Evolutionary conservation across 192 early-diverging fungal species (phyloP).

Genomic region (Funneliformis geosporum): DNA sequence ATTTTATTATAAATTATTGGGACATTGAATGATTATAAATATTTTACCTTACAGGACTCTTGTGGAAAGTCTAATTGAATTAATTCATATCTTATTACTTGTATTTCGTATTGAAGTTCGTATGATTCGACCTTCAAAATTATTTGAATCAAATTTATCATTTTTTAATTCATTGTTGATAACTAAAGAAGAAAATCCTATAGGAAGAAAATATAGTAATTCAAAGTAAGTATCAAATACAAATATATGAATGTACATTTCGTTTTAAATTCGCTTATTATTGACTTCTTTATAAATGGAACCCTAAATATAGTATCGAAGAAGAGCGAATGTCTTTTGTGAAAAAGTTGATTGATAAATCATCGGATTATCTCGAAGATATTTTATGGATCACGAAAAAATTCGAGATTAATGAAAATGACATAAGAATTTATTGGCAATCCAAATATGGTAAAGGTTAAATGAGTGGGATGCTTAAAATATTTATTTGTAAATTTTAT

Average conservation of each 20-base stretch:
- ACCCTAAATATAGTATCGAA: neutral
- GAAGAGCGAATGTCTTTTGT: neutral
- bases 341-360: neutral
- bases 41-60: neutral
- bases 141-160: neutral
- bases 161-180: neutral
- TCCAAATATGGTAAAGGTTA: neutral
- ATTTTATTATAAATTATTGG: neutral
- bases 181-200: neutral
- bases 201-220: neutral
- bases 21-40: neutral
- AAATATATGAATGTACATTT: too few relatives aligned
- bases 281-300: neutral
- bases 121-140: slow-evolving; percentile 12
- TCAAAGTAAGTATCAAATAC: neutral
- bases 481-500: too few relatives aligned
- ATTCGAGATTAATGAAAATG: neutral
- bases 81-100: neutral
- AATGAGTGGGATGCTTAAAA: neutral
- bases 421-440: neutral
- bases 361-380: neutral
- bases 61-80: neutral
- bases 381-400: neutral
- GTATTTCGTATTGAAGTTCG: slow-evolving; percentile 1
- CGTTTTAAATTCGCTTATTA: too few relatives aligned